phyloP scores from a whole-genome alignment of 352 stramenopile species.

The Phytophthora citrophthora region DNA sequence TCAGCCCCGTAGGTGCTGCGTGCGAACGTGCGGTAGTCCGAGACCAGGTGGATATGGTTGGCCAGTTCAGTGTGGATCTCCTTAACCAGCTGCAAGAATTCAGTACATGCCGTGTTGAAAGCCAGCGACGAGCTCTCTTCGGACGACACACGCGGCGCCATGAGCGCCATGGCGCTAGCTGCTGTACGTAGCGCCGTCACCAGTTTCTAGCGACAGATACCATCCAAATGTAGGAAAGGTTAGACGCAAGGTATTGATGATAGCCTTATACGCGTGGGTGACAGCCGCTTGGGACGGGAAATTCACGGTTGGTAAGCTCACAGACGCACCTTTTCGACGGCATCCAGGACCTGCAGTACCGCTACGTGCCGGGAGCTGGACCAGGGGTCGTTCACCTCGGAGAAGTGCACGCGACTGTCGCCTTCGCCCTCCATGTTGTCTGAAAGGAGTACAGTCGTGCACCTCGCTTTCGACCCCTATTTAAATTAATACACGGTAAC shows the following conservation, averaged over 20 bases:
- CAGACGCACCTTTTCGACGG: conserved; percentile 70
- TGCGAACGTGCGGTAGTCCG: conserved; percentile 84
- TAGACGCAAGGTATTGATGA: conserved; percentile 2
- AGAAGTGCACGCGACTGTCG: conserved; percentile 84
- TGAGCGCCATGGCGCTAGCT: conserved; percentile 68
- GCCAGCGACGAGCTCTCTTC: conserved; percentile 72
- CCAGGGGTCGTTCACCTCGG: conserved; percentile 70
- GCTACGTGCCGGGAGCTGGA: conserved; percentile 73
- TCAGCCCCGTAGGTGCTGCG: conserved; percentile 87
- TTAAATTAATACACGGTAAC: no score
- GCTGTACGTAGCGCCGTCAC: conserved; percentile 75
- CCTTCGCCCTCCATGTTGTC: conserved; percentile 61
- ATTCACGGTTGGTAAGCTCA: conserved; percentile 5
- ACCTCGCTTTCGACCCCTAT: no score
- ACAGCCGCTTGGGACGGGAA: neutral
- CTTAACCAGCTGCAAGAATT: conserved; percentile 88
- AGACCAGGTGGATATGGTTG: conserved; percentile 85
- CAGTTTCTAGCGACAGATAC: conserved; percentile 63
- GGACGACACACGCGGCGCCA: conserved; percentile 63
- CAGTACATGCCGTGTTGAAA: conserved; percentile 80
- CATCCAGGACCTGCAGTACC: conserved; percentile 78
- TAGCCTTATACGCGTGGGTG: neutral
- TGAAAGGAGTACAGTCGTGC: neutral
- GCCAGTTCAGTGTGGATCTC: conserved; percentile 86
- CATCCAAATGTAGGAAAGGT: conserved; percentile 5